Base-by-base conservation (phyloP, 805 yeast genomes). In the Candida corydali region DNA sequence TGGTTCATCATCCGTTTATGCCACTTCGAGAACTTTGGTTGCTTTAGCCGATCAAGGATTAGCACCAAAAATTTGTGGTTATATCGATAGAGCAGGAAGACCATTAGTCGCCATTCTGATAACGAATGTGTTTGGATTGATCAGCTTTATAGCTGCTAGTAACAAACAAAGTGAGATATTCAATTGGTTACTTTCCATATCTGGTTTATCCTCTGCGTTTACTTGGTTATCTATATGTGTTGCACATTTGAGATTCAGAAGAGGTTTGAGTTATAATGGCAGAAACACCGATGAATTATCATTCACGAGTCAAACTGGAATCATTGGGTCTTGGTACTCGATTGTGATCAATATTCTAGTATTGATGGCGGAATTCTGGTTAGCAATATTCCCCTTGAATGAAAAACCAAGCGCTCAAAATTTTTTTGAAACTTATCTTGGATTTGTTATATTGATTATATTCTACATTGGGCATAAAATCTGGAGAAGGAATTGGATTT, bases 51-150 rank as follows among this genome's bases (percentile, higher is more conserved):
- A 75, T 29, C 80, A 78, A 55, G 78, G 82, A 14, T 70, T 72
- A 48, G 80, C 81, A 14, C 89, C 88, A 25, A 61, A 61, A 37
- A 50, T 70, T 20, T 70, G 81, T 38, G 78, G 80, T 24, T 82
- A 82, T 61, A 76, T 86, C 42, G 95, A 86, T 57, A 72, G 82
- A 45, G 67, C 64, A 37, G 95, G 95, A 40, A 74, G 95, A 52
- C 95, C 96, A 12, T 55, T 83, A 37, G 76, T 74, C 36, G 91
- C 87, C 14, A 76, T 84, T 49, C 44, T 59, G 5, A 63, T 70
- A 23, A 69, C 81, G n/a, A 59, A 77, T 36, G 46, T 62, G 10
- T 63, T 79, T 53, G 86, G 83, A 26, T 59, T 79, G 42, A 51
- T 80, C 15, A 75, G 85, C 40, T 80, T 76, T 59, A 63, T 71